Evolutionary conservation across 2,329 filamentous ascomycete genomes (phyloP), one percentile per base, ranked within the genome.

Genomic region (Calonectria naviculata): DNA sequence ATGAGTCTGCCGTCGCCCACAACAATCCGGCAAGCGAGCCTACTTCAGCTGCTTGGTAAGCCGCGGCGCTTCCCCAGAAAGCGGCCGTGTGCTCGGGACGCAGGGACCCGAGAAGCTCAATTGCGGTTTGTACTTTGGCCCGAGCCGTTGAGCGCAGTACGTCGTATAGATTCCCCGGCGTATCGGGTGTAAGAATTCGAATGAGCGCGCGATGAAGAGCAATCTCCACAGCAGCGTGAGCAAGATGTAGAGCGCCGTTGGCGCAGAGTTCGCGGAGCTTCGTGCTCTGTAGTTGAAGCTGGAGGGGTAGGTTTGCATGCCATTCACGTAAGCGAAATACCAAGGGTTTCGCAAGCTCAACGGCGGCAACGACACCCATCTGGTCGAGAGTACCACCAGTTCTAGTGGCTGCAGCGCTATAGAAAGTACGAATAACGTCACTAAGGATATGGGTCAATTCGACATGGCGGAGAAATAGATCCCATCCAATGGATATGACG

Each of bases 221-320:
- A 64, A 89, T 87, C 67, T 88, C 87, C 0, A 87, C 85, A 0
- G 86, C 86, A 58, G 87, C 85, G 71, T 89, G 88, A 1, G 87
- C 86, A 3, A 89, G 82, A 62, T 88, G 85, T 10, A 89, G 79
- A 46, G 85, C 87, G 2, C 86, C 80, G 7, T 81, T 82, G n/a
- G 80, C 80, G 46, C 82, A 85, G 19, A 86, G 78, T 67, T 85
- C 85, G 70, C 84, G 80, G 12, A 83, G 79, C 26, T 83, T 81
- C 0, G 80, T 84, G 1, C 78, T 81, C 47, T 87, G 84, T 31
- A 89, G 82, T 28, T 86, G 85, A 12, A 88, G 80, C 62, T 82
- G 83, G 54, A 83, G 80, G 1, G 87, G 87, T 0, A 88, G 78
- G n/a, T 78, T 82, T 15, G 83, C 82, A 49, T 86, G 86, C 87